A percentile compares a stretch with the other conserved stretches of the same genome.
These are phyloP conservation scores for Coemansia furcata DNA, from an alignment of 192 early-diverging fungal species.

Conservation along the genomic window DNA sequence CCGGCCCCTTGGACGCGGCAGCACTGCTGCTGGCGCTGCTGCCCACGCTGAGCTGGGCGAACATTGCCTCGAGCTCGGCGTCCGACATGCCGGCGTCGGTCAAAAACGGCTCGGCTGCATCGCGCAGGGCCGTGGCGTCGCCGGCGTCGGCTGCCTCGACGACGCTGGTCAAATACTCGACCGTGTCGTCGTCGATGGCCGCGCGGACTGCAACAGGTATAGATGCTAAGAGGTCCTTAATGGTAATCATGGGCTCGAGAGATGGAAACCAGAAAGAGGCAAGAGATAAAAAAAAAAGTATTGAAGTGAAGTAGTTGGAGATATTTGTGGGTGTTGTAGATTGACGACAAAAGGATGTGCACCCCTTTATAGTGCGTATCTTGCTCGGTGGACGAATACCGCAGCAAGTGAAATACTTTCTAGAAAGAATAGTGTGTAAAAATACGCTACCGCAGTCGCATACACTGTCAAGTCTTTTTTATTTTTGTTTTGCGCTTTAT, in stretches of 20 bases:
- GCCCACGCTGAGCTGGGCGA: constrained; percentile 34
- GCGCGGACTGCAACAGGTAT: constrained; percentile 28
- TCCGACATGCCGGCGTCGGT: constrained; percentile 61
- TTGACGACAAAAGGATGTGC: neutral
- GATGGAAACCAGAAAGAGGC: neutral
- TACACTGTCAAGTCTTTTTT: neutral
- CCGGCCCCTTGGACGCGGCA: constrained; percentile 4
- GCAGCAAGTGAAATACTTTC: neutral
- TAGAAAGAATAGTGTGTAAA: neutral
- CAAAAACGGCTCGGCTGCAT: constrained; percentile 64
- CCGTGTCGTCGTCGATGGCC: constrained; percentile 51
- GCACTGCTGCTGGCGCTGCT: neutral
- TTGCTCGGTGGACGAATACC: neutral
- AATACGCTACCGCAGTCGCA: neutral
- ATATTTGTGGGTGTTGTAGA: neutral
- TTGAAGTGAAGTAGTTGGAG: neutral
- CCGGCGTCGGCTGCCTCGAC: constrained; percentile 35
- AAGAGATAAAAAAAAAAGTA: neutral
- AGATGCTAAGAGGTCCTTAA: constrained; percentile 24
- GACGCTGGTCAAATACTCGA: constrained; percentile 51
- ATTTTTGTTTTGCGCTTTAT: neutral
- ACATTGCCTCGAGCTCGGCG: constrained; percentile 51
- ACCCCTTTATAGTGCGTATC: neutral
- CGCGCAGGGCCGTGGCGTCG: constrained; percentile 52
- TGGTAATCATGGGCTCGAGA: constrained; percentile 14